Base-by-base conservation (phyloP, 768 basidiomycete species). In the Macrocybe gigantea region DNA sequence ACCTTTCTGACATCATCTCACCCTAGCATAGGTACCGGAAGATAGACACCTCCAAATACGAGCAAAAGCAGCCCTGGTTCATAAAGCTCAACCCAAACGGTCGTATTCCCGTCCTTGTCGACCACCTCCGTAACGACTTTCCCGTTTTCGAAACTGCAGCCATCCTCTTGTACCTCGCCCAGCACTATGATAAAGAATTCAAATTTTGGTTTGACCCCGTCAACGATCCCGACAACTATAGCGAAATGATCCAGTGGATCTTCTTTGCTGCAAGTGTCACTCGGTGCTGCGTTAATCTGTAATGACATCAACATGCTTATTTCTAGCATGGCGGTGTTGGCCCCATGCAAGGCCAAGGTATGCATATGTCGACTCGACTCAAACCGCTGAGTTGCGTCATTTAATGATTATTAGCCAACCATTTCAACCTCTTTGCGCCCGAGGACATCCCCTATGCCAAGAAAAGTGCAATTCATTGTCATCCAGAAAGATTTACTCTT, bases 31-130 rank as follows among this genome's bases (percentile, higher is more conserved):
- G 62, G 22, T 22, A 22, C 22, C 22, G 77, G 50, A 70, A 60
- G 38, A 74, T 93, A 54, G 67, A 79, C 49, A 70, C 93, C 53
- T 62, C 61, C 10, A 78, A 76, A 52, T 83, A 83, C 56, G 68
- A 70, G n/a, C 90, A 93, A 67, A 93, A 93, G 68, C 72, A 87
- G 59, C 75, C 75, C 0, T 90, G 85, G 85, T 93, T 84, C 66
- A 73, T 92, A 52, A 72, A 79, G 37, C 58, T 84, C 54, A 88
- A 87, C 61, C 85, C 83, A 6, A 88, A 85, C 52, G 83, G 83
- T 33, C 63, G 85, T 41, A 88, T 90, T 46, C 86, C 88, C 5
- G 73, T 75, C 29, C 64, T 90, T 33, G 68, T 80, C 33, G 85
- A 90, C 60, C 75, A 72, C 47, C 66, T 71, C 15, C 76, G 80